A percentile compares a stretch with the other conserved stretches of the same genome.
These are phyloP conservation scores for Xylaria sp. DNA, from an alignment of 2,329 filamentous ascomycete species.

Conservation along the genomic window DNA sequence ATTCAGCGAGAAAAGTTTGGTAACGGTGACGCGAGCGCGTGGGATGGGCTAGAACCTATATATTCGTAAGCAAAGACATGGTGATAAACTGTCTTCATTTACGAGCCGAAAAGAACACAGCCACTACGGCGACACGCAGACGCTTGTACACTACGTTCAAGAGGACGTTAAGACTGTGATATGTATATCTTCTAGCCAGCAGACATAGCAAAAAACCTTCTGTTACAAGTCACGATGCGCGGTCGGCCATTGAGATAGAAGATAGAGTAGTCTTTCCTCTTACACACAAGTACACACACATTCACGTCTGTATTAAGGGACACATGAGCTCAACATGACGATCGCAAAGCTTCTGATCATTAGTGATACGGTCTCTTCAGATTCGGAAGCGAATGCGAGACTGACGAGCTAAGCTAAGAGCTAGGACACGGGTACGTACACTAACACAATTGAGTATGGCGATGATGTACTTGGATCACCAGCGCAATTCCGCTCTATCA, in stretches of 20 bases:
- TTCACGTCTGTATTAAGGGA: not conserved
- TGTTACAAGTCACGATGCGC: slow-evolving; percentile 12
- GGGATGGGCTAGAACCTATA: slow-evolving; percentile 79
- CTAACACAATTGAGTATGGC: not conserved
- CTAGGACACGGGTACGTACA: no score
- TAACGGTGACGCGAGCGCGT: slow-evolving; percentile 60
- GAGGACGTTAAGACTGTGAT: not conserved
- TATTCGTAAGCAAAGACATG: slow-evolving; percentile 49
- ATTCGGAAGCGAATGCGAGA: not conserved
- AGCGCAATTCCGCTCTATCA: slow-evolving; percentile 2
- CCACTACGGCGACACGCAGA: not conserved
- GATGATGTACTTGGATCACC: slow-evolving; percentile 2
- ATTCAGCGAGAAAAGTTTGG: slow-evolving; percentile 70
- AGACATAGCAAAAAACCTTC: slow-evolving; percentile 8
- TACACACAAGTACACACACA: not conserved
- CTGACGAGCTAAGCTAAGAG: not conserved
- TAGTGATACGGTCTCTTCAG: not conserved
- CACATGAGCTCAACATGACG: not conserved
- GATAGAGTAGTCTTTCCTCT: not conserved
- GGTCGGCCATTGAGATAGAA: not conserved
- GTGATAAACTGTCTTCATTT: not conserved
- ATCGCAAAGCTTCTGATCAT: not conserved
- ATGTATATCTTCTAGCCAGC: slow-evolving; percentile 18
- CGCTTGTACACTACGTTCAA: not conserved
- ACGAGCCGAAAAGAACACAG: not conserved